Percentiles rank a stretch among this genome's conserved stretches.
phyloP scores from a whole-genome alignment of 768 basidiomycete species.

The Cubamyces sp. region DNA sequence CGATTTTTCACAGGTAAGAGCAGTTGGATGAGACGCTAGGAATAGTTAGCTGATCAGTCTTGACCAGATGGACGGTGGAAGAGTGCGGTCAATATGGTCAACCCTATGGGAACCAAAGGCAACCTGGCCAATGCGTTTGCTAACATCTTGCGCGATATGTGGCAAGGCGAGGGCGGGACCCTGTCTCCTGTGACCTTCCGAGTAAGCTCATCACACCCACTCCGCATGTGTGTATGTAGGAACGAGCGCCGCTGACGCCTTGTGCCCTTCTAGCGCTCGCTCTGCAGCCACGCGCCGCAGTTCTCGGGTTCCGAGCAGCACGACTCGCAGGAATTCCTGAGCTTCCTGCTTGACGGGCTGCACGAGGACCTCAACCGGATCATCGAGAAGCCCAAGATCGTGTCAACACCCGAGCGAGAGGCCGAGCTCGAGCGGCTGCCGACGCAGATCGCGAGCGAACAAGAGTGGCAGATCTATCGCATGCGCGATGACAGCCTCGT shows the following conservation, averaged over 20 bases:
- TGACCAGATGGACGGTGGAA: constrained; percentile 76
- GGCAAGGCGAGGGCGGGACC: constrained; percentile 84
- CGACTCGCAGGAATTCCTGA: constrained; percentile 97
- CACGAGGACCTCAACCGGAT: constrained; percentile 97
- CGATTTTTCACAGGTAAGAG: constrained; percentile 83
- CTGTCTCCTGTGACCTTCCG: constrained; percentile 83
- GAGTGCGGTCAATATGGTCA: constrained; percentile 80
- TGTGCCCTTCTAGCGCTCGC: constrained; percentile 52
- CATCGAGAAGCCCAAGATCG: constrained; percentile 66
- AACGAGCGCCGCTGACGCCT: constrained; percentile 24
- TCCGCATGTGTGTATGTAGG: constrained; percentile 4
- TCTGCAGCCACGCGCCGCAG: constrained; percentile 63
- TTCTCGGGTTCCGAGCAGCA: constrained; percentile 92
- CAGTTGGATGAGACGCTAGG: neutral
- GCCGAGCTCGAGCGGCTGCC: constrained; percentile 87
- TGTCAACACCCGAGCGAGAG: constrained; percentile 78
- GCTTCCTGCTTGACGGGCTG: constrained; percentile 90
- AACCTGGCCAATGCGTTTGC: constrained; percentile 82
- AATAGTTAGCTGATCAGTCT: neutral
- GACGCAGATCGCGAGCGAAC: constrained; percentile 84
- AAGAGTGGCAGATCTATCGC: constrained; percentile 92
- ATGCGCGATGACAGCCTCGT: constrained; percentile 91
- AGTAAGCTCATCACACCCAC: constrained; percentile 48
- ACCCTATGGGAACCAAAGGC: constrained; percentile 89
- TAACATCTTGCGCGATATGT: constrained; percentile 81